phyloP scores from a whole-genome alignment of 306 rosid genomes.

The Alnus rubra region DNA sequence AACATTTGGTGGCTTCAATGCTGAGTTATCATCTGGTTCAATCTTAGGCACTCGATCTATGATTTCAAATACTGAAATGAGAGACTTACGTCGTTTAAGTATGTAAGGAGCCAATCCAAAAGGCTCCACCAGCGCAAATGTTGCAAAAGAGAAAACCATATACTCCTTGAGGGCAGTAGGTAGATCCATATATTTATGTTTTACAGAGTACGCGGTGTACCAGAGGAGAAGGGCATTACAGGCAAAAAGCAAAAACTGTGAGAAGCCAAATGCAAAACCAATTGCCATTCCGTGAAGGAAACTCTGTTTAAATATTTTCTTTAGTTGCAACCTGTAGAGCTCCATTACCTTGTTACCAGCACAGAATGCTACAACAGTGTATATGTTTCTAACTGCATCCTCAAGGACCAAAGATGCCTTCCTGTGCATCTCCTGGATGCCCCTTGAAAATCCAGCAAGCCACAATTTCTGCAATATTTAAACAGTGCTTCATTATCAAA shows the following conservation, averaged over 20 bases:
- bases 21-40: slow-evolving; percentile 89
- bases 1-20: slow-evolving; percentile 91
- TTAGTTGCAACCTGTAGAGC: slow-evolving; percentile 87
- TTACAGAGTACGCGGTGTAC: slow-evolving; percentile 75
- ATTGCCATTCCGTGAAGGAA: slow-evolving; percentile 96
- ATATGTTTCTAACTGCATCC: slow-evolving; percentile 97
- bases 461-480: slow-evolving; percentile 81
- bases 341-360: slow-evolving; percentile 99
- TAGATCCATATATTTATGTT: slow-evolving; percentile 34
- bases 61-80: slow-evolving; percentile 94
- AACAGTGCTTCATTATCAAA: background rate
- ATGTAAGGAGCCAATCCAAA: slow-evolving; percentile 99
- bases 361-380: slow-evolving; percentile 98
- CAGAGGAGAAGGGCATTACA: slow-evolving; percentile 98
- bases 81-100: slow-evolving; percentile 98
- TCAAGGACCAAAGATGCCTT: slow-evolving; percentile 99
- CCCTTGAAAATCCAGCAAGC: slow-evolving; percentile 99
- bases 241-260: slow-evolving; percentile 97
- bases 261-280: slow-evolving; percentile 94
- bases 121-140: slow-evolving; percentile 99
- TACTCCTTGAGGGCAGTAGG: slow-evolving; percentile 89
- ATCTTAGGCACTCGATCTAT: slow-evolving; percentile 93
- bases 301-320: slow-evolving; percentile 89
- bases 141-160: slow-evolving; percentile 97
- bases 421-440: slow-evolving; percentile 99